Evolutionary conservation across 202 grass and related monocot species (phyloP), one percentile per base, ranked within the genome.

Genomic region (Schoenoplectus tabernaemontani): DNA sequence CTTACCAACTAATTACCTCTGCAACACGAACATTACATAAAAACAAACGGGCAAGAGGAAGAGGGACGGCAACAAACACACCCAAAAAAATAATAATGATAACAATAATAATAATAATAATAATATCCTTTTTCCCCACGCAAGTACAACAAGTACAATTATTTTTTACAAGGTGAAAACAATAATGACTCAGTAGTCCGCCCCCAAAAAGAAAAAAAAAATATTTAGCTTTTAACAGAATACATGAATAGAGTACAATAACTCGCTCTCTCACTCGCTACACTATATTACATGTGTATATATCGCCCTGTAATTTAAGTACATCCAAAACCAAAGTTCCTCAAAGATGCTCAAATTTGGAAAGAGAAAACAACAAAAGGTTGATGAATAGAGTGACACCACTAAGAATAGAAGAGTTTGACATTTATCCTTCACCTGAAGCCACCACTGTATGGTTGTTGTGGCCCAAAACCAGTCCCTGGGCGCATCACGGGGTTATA

Each of bases 371-470:
- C 84, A 89, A 83, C 48, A 83, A 77, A 77, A 77, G 0, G 59
- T 4, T 34, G 85, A 30, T 86, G 87, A 87, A 76, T 87, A 87
- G 79, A 92, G 76, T 77, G 67, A 82, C 64, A 47, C 58, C 2
- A 28, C 81, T 58, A 26, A 72, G 41, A 9, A 89, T 74, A 79
- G 80, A 78, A 83, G 82, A 66, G 42, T n/a, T n/a, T n/a, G n/a
- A n/a, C n/a, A n/a, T n/a, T 64, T 38, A 47, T 47, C 30, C 30
- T 77, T 96, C 87, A 96, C 85, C 90, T 96, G 75, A 91, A 99
- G 26, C 82, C 82, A 4, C 94, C 89, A 34, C 91, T 84, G 44
- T 92, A 95, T 73, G 78, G 90, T 76, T 95, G 91, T 81, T 99
- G 96, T 7, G 86, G 77, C 37, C 88, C 87, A 23, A 90, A 99